These are phyloP conservation scores for Waltergamsia citrina DNA, from an alignment of 2,329 filamentous ascomycete genomes.

Conservation along the genomic window DNA sequence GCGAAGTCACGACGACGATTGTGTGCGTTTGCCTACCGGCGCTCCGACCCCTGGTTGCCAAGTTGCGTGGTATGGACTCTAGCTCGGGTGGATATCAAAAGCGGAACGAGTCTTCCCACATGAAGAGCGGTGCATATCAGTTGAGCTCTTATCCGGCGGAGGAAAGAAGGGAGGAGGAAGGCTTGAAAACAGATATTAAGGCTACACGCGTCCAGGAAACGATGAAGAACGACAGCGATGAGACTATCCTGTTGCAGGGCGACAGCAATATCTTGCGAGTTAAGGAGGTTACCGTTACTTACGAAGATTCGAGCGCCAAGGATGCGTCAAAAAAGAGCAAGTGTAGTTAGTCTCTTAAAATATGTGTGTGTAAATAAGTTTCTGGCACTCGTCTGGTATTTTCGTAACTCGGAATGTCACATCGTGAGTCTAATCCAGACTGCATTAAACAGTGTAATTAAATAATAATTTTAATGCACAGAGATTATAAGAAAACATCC, in stretches of 20 bases:
- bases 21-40: not conserved
- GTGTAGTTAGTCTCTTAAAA: no score
- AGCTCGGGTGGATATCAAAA: conserved; percentile 8
- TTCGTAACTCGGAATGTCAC: no score
- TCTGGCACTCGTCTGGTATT: no score
- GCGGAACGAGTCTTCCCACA: not conserved
- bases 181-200: not conserved
- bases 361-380: no score
- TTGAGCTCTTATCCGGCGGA: not conserved
- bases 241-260: conserved; percentile 7
- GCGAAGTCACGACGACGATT: conserved; percentile 6
- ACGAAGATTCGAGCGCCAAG: conserved; percentile 1
- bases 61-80: conserved; percentile 7
- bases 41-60: conserved; percentile 5
- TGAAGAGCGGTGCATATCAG: not conserved
- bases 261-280: conserved; percentile 7
- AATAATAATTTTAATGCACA: no score
- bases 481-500: no score
- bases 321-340: conserved; percentile 5
- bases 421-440: no score
- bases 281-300: conserved; percentile 8
- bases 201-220: not conserved
- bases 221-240: conserved; percentile 8
- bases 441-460: no score
- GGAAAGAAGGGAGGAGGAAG: not conserved